Conservation (phyloP, 2,329 filamentous ascomycete genomes). For the Aotearoamyces nothofagi region DNA sequence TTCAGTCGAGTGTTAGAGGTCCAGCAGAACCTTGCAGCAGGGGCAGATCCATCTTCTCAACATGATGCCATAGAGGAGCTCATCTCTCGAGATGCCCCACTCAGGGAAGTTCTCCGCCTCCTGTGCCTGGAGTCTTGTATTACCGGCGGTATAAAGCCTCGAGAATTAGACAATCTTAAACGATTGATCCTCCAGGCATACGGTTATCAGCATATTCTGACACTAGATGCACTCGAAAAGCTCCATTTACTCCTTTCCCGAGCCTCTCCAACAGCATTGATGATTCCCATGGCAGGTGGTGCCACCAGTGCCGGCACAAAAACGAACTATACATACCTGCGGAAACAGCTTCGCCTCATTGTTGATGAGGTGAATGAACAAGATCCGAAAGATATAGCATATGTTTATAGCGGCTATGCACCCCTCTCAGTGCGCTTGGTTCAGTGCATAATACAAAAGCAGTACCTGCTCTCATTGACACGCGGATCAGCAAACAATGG, state of each 20-base stretch:
- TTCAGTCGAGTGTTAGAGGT: conserved; percentile 85
- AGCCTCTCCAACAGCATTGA: conserved; percentile 61
- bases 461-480: conserved; percentile 58
- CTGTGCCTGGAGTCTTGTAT: conserved; percentile 87
- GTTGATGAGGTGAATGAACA: conserved; percentile 95
- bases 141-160: conserved; percentile 72
- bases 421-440: conserved; percentile 83
- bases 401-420: conserved; percentile 94
- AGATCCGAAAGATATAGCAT: conserved; percentile 88
- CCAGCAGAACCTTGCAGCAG: conserved; percentile 87
- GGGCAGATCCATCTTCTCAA: conserved; percentile 75
- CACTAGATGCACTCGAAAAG: conserved; percentile 76
- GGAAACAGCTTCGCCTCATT: conserved; percentile 76
- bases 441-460: conserved; percentile 86
- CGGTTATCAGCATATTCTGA: conserved; percentile 87
- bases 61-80: conserved; percentile 87
- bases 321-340: conserved; percentile 81
- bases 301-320: conserved; percentile 44
- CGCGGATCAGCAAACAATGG: conserved; percentile 40
- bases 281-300: conserved; percentile 59
- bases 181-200: conserved; percentile 82
- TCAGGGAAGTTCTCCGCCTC: conserved; percentile 69
- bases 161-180: conserved; percentile 82
- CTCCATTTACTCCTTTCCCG: conserved; percentile 72
- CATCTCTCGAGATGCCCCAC: conserved; percentile 72